These are phyloP conservation scores for Hymenoscyphus salicellus DNA, from an alignment of 2,329 filamentous ascomycete species.

Conservation along the genomic window DNA sequence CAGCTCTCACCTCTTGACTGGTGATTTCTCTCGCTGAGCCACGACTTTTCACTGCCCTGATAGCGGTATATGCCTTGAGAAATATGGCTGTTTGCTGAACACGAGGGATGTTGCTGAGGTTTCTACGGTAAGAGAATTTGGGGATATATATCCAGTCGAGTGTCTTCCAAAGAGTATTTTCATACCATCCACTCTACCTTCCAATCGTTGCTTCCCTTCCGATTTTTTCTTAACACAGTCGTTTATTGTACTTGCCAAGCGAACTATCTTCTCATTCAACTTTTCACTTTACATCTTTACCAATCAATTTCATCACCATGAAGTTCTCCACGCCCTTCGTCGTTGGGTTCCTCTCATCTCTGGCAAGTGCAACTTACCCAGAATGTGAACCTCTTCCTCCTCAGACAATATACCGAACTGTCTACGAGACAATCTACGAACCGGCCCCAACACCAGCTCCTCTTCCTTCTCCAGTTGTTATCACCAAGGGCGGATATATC, in stretches of 20 bases:
- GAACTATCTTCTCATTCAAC: background rate
- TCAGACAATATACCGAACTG: slow-evolving; percentile 7
- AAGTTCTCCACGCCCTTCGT: slow-evolving; percentile 6
- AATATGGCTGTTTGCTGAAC: background rate
- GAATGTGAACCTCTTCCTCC: slow-evolving; percentile 2
- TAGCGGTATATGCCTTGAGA: background rate
- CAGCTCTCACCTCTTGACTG: background rate
- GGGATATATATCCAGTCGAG: slow-evolving; percentile 5
- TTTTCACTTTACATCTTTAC: background rate
- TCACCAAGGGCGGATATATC: slow-evolving; percentile 5
- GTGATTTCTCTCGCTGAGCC: background rate
- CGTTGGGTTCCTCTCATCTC: slow-evolving; percentile 1
- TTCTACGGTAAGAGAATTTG: background rate
- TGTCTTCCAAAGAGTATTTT: background rate
- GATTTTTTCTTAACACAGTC: slow-evolving; percentile 5
- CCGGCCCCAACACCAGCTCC: background rate
- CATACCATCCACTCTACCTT: background rate
- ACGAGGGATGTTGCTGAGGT: background rate
- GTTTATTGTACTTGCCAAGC: background rate
- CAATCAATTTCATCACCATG: slow-evolving; percentile 6
- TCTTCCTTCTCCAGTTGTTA: slow-evolving; percentile 8
- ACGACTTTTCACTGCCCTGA: background rate
- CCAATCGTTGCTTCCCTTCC: background rate
- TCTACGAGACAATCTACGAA: slow-evolving; percentile 3
- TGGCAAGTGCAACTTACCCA: slow-evolving; percentile 1